These are phyloP conservation scores for Volvox carteri DNA, from an alignment of 163 green algal species.

Conservation along the genomic window DNA sequence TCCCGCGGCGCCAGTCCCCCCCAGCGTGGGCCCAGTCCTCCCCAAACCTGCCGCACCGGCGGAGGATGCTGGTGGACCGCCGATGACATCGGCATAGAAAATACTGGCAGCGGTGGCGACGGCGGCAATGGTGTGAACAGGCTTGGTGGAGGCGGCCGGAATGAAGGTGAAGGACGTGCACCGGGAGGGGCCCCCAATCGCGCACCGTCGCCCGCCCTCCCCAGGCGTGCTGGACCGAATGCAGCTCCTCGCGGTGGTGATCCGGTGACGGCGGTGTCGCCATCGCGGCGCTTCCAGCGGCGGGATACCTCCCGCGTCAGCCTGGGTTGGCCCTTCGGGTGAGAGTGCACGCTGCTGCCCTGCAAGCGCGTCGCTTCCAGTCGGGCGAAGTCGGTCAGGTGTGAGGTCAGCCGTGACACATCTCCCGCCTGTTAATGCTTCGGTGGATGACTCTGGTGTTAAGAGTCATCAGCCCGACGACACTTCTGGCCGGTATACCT, in stretches of 20 bases:
- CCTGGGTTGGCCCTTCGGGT: conserved; percentile 33
- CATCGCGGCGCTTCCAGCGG: conserved; percentile 40
- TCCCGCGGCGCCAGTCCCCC: not conserved
- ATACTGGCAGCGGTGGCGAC: not conserved
- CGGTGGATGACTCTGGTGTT: no score
- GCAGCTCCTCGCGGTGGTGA: not conserved
- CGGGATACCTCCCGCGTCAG: conserved; percentile 36
- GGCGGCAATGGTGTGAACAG: no score
- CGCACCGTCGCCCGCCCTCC: not conserved
- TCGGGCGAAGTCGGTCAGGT: no score
- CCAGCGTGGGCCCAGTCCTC: not conserved
- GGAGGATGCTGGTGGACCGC: not conserved
- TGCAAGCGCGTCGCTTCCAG: no score
- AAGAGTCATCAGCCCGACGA: no score
- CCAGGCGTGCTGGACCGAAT: not conserved
- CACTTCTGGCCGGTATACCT: no score
- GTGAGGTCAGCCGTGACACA: no score
- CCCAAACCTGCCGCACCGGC: not conserved
- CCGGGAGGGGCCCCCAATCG: not conserved
- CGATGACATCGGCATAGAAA: not conserved
- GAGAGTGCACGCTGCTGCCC: no score
- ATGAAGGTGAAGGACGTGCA: not conserved
- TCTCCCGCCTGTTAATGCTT: no score
- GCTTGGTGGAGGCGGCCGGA: not conserved
- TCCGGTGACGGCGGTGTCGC: not conserved